A percentile compares a stretch with the other conserved stretches of the same genome.
Evolutionary conservation across 441 rosid genomes (phyloP).

Genomic region (Adansonia madagascariensis): DNA sequence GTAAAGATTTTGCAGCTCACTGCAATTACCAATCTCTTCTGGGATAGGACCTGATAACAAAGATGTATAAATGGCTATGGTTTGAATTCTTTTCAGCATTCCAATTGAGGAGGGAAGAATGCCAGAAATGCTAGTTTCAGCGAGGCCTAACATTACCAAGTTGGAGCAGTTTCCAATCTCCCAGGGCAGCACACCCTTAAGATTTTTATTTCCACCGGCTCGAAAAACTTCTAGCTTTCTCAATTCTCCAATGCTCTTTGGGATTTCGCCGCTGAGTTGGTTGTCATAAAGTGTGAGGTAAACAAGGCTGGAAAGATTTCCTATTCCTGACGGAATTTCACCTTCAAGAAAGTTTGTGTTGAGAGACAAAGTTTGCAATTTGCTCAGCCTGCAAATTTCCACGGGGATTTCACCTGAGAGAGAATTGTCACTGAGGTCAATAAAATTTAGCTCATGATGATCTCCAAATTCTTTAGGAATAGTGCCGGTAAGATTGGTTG

Average conservation of each 20-base stretch:
- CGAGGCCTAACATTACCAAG: conserved; percentile 80
- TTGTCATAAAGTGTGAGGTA: conserved; percentile 76
- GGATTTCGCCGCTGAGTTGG: conserved; percentile 72
- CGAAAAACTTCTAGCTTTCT: conserved; percentile 59
- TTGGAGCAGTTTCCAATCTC: conserved; percentile 87
- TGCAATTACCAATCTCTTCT: conserved; percentile 79
- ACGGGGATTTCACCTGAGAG: conserved; percentile 74
- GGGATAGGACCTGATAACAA: conserved; percentile 78
- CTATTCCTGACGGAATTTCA: conserved; percentile 62
- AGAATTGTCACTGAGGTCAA: conserved; percentile 78
- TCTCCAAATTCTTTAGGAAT: conserved; percentile 77
- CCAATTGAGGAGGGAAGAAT: conserved; percentile 74
- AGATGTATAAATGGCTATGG: conserved; percentile 74
- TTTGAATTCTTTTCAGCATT: conserved; percentile 66
- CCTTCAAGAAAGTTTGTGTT: conserved; percentile 82
- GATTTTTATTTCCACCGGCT: conserved; percentile 87
- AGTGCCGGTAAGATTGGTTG: conserved; percentile 68
- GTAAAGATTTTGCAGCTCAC: conserved; percentile 78
- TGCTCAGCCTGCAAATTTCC: conserved; percentile 65
- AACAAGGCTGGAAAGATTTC: conserved; percentile 63
- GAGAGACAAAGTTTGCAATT: conserved; percentile 58
- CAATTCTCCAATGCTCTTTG: conserved; percentile 67
- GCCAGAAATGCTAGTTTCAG: conserved; percentile 90
- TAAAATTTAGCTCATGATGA: conserved; percentile 46
- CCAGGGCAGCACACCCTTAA: conserved; percentile 79